Percentiles rank a stretch among this genome's conserved stretches.
Conservation (phyloP, 1,284 basidiomycete genomes). For the Pseudozyma tsukubaensis region DNA sequence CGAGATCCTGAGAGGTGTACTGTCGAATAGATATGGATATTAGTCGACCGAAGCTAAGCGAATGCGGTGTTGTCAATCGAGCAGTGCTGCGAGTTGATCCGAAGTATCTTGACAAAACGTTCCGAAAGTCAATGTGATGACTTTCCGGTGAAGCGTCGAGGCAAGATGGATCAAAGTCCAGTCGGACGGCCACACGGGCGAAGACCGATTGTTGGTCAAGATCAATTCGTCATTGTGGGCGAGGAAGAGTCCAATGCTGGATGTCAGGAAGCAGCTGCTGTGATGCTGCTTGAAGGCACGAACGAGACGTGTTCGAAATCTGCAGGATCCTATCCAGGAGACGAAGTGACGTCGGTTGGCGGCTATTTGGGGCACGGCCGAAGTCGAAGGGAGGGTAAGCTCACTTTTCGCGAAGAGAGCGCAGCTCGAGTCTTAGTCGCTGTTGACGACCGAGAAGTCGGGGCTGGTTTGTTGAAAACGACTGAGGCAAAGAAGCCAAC, state of each 20-base stretch:
- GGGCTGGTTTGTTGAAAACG: conserved; percentile 2
- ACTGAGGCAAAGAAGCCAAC: background rate
- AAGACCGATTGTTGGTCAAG: conserved; percentile 24
- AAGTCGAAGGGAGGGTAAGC: background rate
- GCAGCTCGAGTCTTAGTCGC: background rate
- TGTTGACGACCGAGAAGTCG: background rate
- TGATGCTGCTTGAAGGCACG: conserved; percentile 9
- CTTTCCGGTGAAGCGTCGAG: background rate
- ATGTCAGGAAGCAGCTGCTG: conserved; percentile 15
- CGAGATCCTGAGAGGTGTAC: too few species aligned
- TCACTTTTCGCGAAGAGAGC: background rate
- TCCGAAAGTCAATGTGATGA: background rate
- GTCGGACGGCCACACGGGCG: conserved; percentile 47
- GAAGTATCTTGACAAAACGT: background rate
- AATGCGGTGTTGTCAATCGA: too few species aligned
- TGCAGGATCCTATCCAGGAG: too few species aligned
- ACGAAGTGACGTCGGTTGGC: too few species aligned
- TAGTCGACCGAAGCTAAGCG: too few species aligned
- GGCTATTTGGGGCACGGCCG: background rate
- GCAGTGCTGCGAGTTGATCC: background rate
- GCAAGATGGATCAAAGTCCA: conserved; percentile 19
- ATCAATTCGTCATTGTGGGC: conserved; percentile 40
- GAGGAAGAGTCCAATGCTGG: conserved; percentile 18
- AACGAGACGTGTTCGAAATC: too few species aligned
- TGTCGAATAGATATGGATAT: too few species aligned